phyloP scores from a whole-genome alignment of 1,284 basidiomycete genomes.

The Marasmius tenuissimus region DNA sequence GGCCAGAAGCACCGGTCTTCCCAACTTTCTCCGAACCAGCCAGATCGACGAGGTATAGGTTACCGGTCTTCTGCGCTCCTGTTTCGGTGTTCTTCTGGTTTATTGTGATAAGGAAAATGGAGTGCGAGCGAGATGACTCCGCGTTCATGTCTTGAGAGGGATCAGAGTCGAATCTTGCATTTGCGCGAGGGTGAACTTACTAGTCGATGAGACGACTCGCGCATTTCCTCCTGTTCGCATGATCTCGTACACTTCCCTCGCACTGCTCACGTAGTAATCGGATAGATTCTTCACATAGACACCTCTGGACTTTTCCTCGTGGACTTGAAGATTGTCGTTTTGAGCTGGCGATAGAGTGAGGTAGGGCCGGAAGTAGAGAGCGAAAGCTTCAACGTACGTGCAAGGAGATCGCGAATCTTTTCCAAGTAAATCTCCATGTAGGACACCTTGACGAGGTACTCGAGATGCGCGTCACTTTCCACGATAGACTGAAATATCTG shows the following conservation, averaged over 20 bases:
- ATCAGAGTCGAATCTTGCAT: neutral
- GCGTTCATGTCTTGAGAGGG: slow-evolving; percentile 91
- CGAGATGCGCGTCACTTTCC: slow-evolving; percentile 91
- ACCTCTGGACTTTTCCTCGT: slow-evolving; percentile 97
- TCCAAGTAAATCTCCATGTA: slow-evolving; percentile 99
- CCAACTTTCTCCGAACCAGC: slow-evolving; percentile 99
- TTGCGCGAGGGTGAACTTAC: slow-evolving; percentile 46
- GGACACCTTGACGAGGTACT: slow-evolving; percentile 99
- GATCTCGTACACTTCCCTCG: slow-evolving; percentile 97
- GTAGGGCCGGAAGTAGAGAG: neutral
- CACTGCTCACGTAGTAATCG: slow-evolving; percentile 97
- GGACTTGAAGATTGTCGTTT: slow-evolving; percentile 98
- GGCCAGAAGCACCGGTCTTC: slow-evolving; percentile 98
- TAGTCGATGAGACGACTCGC: slow-evolving; percentile 93
- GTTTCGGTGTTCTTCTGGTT: slow-evolving; percentile 96
- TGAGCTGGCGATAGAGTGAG: slow-evolving; percentile 62
- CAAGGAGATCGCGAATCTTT: slow-evolving; percentile 92
- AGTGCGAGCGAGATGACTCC: slow-evolving; percentile 98
- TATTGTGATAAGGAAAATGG: slow-evolving; percentile 98
- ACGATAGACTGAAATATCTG: slow-evolving; percentile 99
- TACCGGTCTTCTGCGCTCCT: slow-evolving; percentile 95
- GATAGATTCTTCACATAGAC: slow-evolving; percentile 98
- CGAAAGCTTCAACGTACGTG: slow-evolving; percentile 66
- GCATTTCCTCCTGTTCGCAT: slow-evolving; percentile 95
- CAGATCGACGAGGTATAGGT: slow-evolving; percentile 96